phyloP scores from a whole-genome alignment of 2,329 filamentous ascomycete genomes.

The Drechslera avenae region DNA sequence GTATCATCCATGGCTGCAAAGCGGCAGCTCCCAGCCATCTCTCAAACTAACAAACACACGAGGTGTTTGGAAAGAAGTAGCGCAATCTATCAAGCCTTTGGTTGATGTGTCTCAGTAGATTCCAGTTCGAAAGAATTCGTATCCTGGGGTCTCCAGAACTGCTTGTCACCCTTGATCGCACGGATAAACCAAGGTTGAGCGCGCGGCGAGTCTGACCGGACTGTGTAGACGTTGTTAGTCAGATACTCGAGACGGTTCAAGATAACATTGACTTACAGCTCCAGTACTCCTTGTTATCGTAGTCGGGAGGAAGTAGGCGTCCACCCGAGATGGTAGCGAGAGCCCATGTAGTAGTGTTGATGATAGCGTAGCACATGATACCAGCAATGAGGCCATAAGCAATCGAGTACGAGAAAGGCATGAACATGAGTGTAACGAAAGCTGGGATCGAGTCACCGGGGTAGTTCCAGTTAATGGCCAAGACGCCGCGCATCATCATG shows the following conservation, averaged over 20 bases:
- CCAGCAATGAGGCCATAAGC: slow-evolving; percentile 84
- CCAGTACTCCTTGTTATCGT: slow-evolving; percentile 39
- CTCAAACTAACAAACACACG: too few relatives aligned
- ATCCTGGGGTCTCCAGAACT: slow-evolving; percentile 29
- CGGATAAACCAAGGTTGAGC: slow-evolving; percentile 37
- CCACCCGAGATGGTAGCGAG: slow-evolving; percentile 23
- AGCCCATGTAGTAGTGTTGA: slow-evolving; percentile 71
- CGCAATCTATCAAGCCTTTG: slow-evolving; percentile 5
- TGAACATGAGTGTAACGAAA: slow-evolving; percentile 80
- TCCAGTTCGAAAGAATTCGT: slow-evolving; percentile 31
- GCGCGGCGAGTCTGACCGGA: slow-evolving; percentile 28
- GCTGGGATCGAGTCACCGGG: slow-evolving; percentile 82
- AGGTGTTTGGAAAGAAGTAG: too few relatives aligned
- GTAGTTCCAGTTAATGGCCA: slow-evolving; percentile 85
- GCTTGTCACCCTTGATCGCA: slow-evolving; percentile 29
- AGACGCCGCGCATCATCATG: slow-evolving; percentile 79
- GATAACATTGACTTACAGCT: slow-evolving; percentile 25
- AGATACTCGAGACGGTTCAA: not conserved
- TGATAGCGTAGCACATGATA: slow-evolving; percentile 73
- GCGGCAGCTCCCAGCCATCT: too few relatives aligned
- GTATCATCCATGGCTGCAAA: too few relatives aligned
- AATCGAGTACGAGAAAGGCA: slow-evolving; percentile 91
- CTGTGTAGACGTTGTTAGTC: slow-evolving; percentile 15
- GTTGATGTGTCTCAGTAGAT: slow-evolving; percentile 15
- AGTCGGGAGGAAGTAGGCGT: slow-evolving; percentile 30